These are phyloP conservation scores for Paramyrothecium sp. DNA, from an alignment of 2,329 filamentous ascomycete genomes.

Conservation along the genomic window DNA sequence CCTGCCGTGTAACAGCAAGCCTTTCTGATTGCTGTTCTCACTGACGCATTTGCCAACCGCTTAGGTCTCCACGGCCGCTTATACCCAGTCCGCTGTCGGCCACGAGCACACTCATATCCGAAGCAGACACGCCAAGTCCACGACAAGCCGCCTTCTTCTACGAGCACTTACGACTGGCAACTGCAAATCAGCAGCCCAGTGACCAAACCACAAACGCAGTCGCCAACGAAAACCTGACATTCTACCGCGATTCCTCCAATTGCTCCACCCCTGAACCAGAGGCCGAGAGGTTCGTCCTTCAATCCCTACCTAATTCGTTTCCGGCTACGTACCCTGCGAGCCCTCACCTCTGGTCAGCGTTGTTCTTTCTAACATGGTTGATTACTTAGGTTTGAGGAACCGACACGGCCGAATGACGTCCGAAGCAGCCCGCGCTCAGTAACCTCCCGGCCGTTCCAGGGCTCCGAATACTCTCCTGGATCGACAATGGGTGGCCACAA, in stretches of 20 bases:
- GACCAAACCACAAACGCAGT: neutral
- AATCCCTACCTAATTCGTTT: slow-evolving; percentile 5
- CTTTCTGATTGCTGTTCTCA: neutral
- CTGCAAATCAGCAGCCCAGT: neutral
- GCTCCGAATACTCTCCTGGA: slow-evolving; percentile 33
- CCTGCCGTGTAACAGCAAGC: neutral
- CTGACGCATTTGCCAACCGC: slow-evolving; percentile 18
- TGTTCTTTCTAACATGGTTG: too few species aligned
- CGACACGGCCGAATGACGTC: slow-evolving; percentile 45
- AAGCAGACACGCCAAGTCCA: slow-evolving; percentile 40
- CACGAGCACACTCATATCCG: slow-evolving; percentile 39
- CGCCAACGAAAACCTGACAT: slow-evolving; percentile 17
- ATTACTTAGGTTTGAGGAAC: slow-evolving; percentile 19
- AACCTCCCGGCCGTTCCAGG: slow-evolving; percentile 40
- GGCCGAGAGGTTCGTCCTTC: slow-evolving; percentile 27
- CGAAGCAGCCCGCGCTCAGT: slow-evolving; percentile 43
- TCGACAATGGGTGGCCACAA: slow-evolving; percentile 48
- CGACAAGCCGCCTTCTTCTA: slow-evolving; percentile 17
- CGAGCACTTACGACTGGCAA: slow-evolving; percentile 20
- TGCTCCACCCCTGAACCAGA: slow-evolving; percentile 29
- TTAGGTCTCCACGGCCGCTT: slow-evolving; percentile 46
- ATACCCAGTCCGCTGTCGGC: slow-evolving; percentile 50
- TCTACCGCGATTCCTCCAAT: slow-evolving; percentile 35
- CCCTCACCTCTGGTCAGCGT: too few species aligned
- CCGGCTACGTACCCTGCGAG: too few species aligned